Percentiles rank a stretch among this genome's conserved stretches.
These are phyloP conservation scores for Seiridium cupressi DNA, from an alignment of 2,329 filamentous ascomycete species.

Conservation along the genomic window DNA sequence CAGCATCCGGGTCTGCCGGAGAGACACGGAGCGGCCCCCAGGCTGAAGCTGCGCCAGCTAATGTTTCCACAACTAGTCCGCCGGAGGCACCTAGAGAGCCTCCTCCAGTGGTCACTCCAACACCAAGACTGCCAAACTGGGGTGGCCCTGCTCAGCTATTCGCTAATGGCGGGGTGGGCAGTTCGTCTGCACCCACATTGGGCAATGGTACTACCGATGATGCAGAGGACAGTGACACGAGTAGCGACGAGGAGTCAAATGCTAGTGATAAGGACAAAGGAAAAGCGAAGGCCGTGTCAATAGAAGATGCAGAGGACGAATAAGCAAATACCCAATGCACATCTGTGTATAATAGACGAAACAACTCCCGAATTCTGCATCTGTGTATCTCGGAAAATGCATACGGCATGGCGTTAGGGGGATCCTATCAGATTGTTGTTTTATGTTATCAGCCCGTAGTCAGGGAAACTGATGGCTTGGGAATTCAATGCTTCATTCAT, in stretches of 20 bases:
- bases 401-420: slow-evolving; percentile 30
- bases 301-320: slow-evolving; percentile 24
- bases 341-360: background rate
- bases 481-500: no score
- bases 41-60: background rate
- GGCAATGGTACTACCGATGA: slow-evolving; percentile 11
- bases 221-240: slow-evolving; percentile 11
- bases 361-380: slow-evolving; percentile 2
- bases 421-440: slow-evolving; percentile 10
- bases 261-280: slow-evolving; percentile 16
- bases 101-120: slow-evolving; percentile 43
- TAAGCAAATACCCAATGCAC: background rate
- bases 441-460: no score
- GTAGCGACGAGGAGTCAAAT: slow-evolving; percentile 15
- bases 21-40: background rate
- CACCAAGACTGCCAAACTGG: slow-evolving; percentile 49
- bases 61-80: slow-evolving; percentile 2
- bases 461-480: no score
- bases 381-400: slow-evolving; percentile 21
- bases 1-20: background rate
- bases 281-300: slow-evolving; percentile 25
- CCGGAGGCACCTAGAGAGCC: slow-evolving; percentile 18
- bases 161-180: slow-evolving; percentile 22
- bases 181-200: background rate
- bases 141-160: slow-evolving; percentile 50